Percentiles rank a stretch among this genome's conserved stretches.
phyloP scores from a whole-genome alignment of 108 stramenopile species.

The Nitzschia sp. region DNA sequence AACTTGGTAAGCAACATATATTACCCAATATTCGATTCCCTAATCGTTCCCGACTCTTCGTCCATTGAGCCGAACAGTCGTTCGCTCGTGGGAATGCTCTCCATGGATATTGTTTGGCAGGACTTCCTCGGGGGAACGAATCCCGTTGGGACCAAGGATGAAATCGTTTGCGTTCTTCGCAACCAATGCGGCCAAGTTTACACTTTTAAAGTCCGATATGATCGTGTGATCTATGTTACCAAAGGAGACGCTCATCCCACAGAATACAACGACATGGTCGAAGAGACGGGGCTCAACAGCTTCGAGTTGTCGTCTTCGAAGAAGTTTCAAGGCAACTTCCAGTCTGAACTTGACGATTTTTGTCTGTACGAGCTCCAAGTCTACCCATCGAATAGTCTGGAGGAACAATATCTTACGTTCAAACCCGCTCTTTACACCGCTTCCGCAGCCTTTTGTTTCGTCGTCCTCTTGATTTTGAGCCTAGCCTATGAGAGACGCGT shows the following conservation, averaged over 20 bases:
- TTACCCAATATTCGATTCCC: slow-evolving; percentile 1
- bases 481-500: slow-evolving; percentile 10
- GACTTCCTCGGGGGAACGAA: not conserved
- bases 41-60: not conserved
- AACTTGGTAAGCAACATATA: slow-evolving; percentile 4
- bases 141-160: not conserved
- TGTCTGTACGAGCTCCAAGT: slow-evolving; percentile 7
- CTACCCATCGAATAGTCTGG: slow-evolving; percentile 5
- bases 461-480: slow-evolving; percentile 12
- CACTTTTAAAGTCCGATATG: not conserved
- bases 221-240: not conserved
- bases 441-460: slow-evolving; percentile 8
- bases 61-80: no score
- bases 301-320: not conserved
- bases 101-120: slow-evolving; percentile 3
- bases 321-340: not conserved
- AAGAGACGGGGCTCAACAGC: not conserved
- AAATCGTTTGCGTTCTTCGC: slow-evolving; percentile 1
- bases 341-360: not conserved
- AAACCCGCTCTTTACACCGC: slow-evolving; percentile 15
- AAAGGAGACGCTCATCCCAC: not conserved
- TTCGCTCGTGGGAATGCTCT: not conserved
- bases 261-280: not conserved
- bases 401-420: slow-evolving; percentile 1
- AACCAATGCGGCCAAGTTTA: slow-evolving; percentile 1